Evolutionary conservation across 2,329 filamentous ascomycete species (phyloP).

Genomic region (Cercospora citrullina): DNA sequence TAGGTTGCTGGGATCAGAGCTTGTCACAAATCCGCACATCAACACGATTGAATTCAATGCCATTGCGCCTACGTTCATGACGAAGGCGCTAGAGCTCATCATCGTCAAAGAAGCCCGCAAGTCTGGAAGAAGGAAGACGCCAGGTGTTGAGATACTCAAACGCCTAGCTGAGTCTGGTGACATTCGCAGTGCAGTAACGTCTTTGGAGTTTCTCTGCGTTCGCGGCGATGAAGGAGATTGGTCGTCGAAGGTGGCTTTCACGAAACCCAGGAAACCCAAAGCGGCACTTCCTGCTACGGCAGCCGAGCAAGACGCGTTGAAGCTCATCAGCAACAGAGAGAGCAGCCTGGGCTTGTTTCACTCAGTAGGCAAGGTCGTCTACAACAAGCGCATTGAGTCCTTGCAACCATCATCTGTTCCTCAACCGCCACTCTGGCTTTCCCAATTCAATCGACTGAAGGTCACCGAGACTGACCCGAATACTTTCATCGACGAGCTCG

Average conservation of each 20-base stretch:
- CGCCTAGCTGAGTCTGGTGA: conserved; percentile 84
- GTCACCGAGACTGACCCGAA: conserved; percentile 55
- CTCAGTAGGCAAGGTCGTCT: conserved; percentile 90
- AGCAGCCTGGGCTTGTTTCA: conserved; percentile 93
- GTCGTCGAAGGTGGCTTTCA: conserved; percentile 71
- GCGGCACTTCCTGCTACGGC: conserved; percentile 66
- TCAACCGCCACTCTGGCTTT: conserved; percentile 51
- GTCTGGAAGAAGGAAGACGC: conserved; percentile 72
- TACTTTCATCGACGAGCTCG: conserved; percentile 84
- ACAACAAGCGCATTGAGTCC: conserved; percentile 80
- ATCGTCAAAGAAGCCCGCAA: conserved; percentile 81
- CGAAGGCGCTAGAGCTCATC: conserved; percentile 78
- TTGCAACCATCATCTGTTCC: conserved; percentile 39
- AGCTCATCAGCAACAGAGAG: conserved; percentile 82
- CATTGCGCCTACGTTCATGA: conserved; percentile 80
- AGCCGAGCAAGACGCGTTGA: conserved; percentile 75
- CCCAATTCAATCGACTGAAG: conserved; percentile 47
- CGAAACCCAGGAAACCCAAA: conserved; percentile 64
- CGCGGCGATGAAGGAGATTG: conserved; percentile 74
- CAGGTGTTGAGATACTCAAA: conserved; percentile 76
- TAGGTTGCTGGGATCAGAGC: conserved; percentile 80
- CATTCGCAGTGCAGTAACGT: conserved; percentile 86
- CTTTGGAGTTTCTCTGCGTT: conserved; percentile 87
- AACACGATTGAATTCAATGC: conserved; percentile 88
- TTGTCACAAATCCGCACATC: conserved; percentile 76